Conservation (phyloP, 2,329 filamentous ascomycete species). For the Ophiocordyceps robertsii region DNA sequence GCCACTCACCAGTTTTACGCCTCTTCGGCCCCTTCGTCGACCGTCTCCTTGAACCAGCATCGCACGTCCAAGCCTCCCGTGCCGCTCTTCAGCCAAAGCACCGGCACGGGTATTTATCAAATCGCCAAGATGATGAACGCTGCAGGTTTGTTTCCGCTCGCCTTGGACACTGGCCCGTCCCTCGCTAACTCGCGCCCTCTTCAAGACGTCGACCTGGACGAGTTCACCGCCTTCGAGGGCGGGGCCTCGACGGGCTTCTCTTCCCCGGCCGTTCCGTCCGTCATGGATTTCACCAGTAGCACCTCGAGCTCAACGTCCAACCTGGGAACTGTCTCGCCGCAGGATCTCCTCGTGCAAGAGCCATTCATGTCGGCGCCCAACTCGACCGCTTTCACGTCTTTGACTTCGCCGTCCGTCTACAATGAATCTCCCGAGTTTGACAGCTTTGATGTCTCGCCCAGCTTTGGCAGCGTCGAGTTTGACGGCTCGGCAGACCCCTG, state of each 20-base stretch:
- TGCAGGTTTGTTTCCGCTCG: constrained; percentile 17
- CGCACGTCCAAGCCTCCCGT: constrained; percentile 48
- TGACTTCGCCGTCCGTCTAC: constrained; percentile 74
- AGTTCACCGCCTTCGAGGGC: constrained; percentile 43
- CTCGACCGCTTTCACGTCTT: constrained; percentile 66
- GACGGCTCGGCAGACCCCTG: constrained; percentile 42
- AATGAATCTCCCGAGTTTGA: constrained; percentile 68
- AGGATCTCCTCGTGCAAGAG: constrained; percentile 62
- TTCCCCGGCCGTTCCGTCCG: constrained; percentile 35
- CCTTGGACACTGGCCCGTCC: background rate
- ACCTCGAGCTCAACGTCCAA: constrained; percentile 37
- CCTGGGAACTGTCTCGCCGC: constrained; percentile 67
- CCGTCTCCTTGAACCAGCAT: constrained; percentile 38
- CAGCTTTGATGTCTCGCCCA: constrained; percentile 65
- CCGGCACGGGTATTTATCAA: constrained; percentile 33
- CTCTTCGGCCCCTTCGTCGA: constrained; percentile 50
- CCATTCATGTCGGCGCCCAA: constrained; percentile 64
- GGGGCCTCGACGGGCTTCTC: constrained; percentile 37
- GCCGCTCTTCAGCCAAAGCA: constrained; percentile 54
- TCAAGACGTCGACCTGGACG: constrained; percentile 44
- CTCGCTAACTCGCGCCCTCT: constrained; percentile 16
- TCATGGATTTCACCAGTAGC: constrained; percentile 36
- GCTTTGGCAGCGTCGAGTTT: constrained; percentile 51
- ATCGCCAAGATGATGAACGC: constrained; percentile 30
- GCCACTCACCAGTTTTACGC: constrained; percentile 50